These are phyloP conservation scores for Houttuynia cordata DNA, from an alignment of 164 flowering plant species.

Conservation along the genomic window DNA sequence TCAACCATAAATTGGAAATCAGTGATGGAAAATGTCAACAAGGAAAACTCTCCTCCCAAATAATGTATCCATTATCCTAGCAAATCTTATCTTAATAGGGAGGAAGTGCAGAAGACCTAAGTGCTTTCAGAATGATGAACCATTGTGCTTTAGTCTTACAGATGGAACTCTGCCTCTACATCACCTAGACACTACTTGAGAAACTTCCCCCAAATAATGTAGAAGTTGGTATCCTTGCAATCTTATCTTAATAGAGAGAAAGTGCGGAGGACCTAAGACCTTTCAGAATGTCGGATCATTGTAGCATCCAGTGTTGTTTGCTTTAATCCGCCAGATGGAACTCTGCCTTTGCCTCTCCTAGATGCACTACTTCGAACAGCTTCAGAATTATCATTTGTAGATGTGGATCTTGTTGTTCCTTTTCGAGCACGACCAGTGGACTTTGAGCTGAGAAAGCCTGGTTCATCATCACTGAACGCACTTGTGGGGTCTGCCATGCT, in stretches of 20 bases:
- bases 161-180: no score
- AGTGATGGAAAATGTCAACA: no score
- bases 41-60: no score
- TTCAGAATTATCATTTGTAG: constrained; percentile 41
- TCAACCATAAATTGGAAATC: no score
- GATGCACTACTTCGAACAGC: constrained; percentile 31
- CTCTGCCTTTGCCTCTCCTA: constrained; percentile 75
- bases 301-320: constrained; percentile 80
- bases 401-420: constrained; percentile 29
- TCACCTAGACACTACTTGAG: no score
- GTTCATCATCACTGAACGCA: constrained; percentile 94
- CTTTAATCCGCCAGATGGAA: constrained; percentile 48
- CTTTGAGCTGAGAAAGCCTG: constrained; percentile 33
- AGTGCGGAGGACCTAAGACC: constrained; percentile 22
- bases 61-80: no score
- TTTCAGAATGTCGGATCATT: constrained; percentile 53
- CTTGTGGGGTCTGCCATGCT: constrained; percentile 32
- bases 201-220: no score
- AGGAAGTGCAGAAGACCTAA: no score
- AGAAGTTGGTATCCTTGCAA: no score
- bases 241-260: neutral
- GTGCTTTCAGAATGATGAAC: no score
- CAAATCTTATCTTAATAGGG: no score
- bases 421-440: constrained; percentile 44
- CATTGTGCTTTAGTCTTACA: no score